Base-by-base conservation (phyloP, 345 rosid species). In the Diplotaxis tenuifolia region DNA sequence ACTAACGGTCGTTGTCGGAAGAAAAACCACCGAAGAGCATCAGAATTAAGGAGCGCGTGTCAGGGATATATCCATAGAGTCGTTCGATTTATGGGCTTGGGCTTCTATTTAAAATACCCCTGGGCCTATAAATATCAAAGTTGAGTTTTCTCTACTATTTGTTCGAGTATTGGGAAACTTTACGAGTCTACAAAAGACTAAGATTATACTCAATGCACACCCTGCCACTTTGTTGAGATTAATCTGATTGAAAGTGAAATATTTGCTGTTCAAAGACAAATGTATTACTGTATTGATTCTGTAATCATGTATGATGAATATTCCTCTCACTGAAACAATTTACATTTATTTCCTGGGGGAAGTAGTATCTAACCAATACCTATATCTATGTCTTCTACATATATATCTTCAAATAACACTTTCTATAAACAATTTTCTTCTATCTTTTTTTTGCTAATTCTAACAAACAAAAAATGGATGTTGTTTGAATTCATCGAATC, bases 291-390 rank as follows among this genome's bases (percentile, higher is more conserved):
- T 23, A 56, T 20, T 23, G 28, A 23, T 32, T n/a, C 7, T 14
- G 23, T 55, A 29, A 60, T 47, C 62, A 34, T 23, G 21, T 18
- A 22, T 23, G 55, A 1, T 25, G 22, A 29, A 28, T 34, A 72
- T 53, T 72, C 56, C 76, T 36, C 70, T 72, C 76, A 53, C 2
- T 54, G 64, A 72, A 72, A 72, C 70, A 72, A 27, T 72, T 53
- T 72, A 34, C 70, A 72, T 25, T 40, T 72, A 36, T 53, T 63
- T 63, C 56, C 21, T 27, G 45, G 76, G 76, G 65, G 55, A 72
- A n/a, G 1, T 42, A n/a, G 1, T 42, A 55, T 27, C 65, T 53
- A 62, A 21, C 27, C 10, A 54, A 21, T 54, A 21, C 28, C 36
- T 12, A 40, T 38, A 29, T 73, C 18, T 25, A 63, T 62, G 25